Evolutionary conservation across 495 filamentous ascomycete genomes (phyloP), one percentile per base, ranked within the genome.

Genomic region (Hypomontagnella submonticulosa): DNA sequence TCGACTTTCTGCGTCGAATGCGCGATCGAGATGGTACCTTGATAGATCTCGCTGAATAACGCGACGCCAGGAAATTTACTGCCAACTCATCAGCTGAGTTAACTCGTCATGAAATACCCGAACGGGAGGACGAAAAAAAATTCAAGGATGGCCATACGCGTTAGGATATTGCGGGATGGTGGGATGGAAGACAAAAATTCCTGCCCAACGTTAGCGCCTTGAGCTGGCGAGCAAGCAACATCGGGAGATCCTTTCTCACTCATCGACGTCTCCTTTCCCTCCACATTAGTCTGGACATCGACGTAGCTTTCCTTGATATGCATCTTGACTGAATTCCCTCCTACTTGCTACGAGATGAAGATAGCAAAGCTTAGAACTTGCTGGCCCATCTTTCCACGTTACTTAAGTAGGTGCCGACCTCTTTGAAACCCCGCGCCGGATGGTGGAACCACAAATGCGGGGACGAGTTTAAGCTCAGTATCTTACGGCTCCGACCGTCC

Each of bases 31-130:
- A 66, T 56, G 62, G 42, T 67, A 92, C 92, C 93, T 88, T 97
- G 93, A 71, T 97, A 97, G 67, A 97, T 97, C 79, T 97, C 93
- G 73, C 89, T 93, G 76, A 97, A 98, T 40, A 97, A 79, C 5
- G 92, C 90, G 1, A 98, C 91, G 19, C 92, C 94, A 0, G 93
- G 94, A 73, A 97, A 98, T 47, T 89, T 87, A 46, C 83, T 85
- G 57, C 50, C 47, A 48, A 66, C 63, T 62, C 57, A 59, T 60
- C 49, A 58, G 70, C 76, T 51, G 70, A 69, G 59, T 43, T 20
- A 27, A 27, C 23, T 27, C 23, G 23, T 27, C 23, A 27, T 27
- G 23, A 27, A 27, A 40, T 50, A 8, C 47, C 40, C n/a, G 43
- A 13, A 10, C 47, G 13, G 54, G 27, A 38, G 48, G 12, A 6